Conservation (phyloP, 208 protist genomes). For the Trypanosoma theileri region DNA sequence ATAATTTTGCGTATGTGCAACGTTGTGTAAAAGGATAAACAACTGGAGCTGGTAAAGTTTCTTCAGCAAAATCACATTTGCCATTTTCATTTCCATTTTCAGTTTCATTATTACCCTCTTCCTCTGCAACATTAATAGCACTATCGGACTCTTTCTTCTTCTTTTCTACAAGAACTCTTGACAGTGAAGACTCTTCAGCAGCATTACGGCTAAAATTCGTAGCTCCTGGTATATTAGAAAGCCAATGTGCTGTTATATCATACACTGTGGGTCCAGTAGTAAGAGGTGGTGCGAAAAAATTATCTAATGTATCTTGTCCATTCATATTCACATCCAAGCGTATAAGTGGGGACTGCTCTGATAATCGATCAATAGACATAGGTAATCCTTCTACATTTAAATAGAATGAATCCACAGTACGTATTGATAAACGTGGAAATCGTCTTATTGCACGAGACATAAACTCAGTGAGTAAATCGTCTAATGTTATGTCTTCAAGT, state of each 20-base stretch:
- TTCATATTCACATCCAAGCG: conserved; percentile 36
- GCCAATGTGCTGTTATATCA: conserved; percentile 25
- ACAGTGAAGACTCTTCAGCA: background rate
- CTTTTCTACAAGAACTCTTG: background rate
- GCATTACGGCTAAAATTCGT: background rate
- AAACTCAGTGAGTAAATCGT: conserved; percentile 7
- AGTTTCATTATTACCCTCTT: background rate
- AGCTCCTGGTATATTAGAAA: background rate
- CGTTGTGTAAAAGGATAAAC: conserved; percentile 25
- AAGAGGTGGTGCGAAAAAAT: conserved; percentile 27
- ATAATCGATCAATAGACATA: background rate
- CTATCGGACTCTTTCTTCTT: background rate
- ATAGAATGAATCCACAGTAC: conserved; percentile 21
- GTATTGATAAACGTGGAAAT: conserved; percentile 15
- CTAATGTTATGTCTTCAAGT: conserved; percentile 14
- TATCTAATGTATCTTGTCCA: conserved; percentile 33
- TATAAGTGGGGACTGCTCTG: background rate
- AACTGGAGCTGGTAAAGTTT: background rate
- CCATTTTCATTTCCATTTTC: background rate
- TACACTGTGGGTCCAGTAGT: conserved; percentile 19
- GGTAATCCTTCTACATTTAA: background rate
- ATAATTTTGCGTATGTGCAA: conserved; percentile 6
- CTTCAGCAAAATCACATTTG: background rate
- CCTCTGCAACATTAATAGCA: background rate
- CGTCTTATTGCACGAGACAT: background rate